Evolutionary conservation across 129 eudicot genomes (phyloP), one percentile per base, ranked within the genome.

Genomic region (Arctium minus): DNA sequence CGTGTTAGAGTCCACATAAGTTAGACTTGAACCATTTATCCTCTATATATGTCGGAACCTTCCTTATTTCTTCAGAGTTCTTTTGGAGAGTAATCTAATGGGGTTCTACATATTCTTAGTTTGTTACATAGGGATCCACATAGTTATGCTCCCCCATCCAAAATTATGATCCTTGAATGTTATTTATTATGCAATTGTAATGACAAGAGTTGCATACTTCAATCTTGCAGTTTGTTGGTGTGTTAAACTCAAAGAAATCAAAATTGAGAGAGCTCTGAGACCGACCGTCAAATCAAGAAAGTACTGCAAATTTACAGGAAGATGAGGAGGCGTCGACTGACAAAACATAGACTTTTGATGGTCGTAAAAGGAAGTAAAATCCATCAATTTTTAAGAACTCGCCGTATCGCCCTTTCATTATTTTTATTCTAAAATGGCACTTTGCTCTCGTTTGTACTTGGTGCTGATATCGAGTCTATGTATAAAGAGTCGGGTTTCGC

Each of bases 261-360:
- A 94, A 91, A 89, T 82, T 94, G 32, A 89, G 98, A 89, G 92
- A 88, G 80, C 91, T 94, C 35, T 86, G 97, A 33, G 88, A 92
- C 78, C 73, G 77, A 39, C 72, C 91, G 48, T 89, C 92, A 8
- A 88, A 88, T 76, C 84, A 87, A 77, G 86, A 81, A 60, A 71
- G 82, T n/a, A 70, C 79, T 35, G 83, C 80, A 22, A 84, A 92
- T 75, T 48, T 72, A 67, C 84, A 80, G n/a, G 90, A 86, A 78
- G 89, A 90, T 17, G 96, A 88, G 82, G 94, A 81, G 74, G 89
- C 70, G 13, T 92, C 98, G 6, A 86, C 92, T 4, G 96, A 94
- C 62, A 88, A 80, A 87, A 92, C 97, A 5, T 92, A 89, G 84
- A 88, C 90, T 56, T 94, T 80, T 74, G 90, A 89, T 83, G 93